Evolutionary conservation across 352 stramenopile species (phyloP).

Genomic region (Achlya hypogyna): DNA sequence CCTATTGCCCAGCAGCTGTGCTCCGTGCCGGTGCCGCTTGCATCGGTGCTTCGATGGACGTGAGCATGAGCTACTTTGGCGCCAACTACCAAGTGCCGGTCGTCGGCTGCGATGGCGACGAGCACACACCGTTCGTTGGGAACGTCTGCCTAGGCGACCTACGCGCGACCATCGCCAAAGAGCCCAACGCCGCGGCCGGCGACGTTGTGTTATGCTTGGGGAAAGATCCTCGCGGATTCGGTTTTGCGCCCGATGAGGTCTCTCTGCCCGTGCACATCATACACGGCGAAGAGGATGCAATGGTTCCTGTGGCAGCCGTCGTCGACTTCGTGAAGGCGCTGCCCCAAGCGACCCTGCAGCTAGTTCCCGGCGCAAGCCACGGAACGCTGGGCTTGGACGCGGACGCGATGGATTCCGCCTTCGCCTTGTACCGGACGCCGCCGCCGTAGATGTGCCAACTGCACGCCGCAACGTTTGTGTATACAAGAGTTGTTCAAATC

Average conservation of each 20-base stretch:
- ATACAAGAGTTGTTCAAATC: too few relatives aligned
- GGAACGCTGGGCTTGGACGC: background rate
- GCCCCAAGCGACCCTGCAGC: background rate
- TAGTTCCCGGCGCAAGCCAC: background rate
- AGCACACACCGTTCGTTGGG: background rate
- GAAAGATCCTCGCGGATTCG: background rate
- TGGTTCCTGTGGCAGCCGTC: background rate
- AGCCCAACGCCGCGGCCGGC: background rate
- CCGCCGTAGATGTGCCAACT: background rate
- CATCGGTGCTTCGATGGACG: background rate
- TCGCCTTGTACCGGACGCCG: background rate
- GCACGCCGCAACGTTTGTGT: too few relatives aligned
- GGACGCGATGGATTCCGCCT: background rate
- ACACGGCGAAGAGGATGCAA: background rate
- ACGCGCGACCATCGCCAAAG: background rate
- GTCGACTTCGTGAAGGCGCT: background rate
- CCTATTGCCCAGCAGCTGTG: background rate
- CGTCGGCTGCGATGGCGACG: background rate
- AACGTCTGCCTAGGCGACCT: background rate
- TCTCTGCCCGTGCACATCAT: background rate
- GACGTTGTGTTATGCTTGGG: constrained; percentile 7
- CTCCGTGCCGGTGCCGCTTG: background rate
- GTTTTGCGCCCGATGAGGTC: background rate
- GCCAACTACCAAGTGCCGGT: background rate
- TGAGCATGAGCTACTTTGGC: background rate